phyloP scores from a whole-genome alignment of 768 basidiomycete genomes.

The Rhizopogon sp. region DNA sequence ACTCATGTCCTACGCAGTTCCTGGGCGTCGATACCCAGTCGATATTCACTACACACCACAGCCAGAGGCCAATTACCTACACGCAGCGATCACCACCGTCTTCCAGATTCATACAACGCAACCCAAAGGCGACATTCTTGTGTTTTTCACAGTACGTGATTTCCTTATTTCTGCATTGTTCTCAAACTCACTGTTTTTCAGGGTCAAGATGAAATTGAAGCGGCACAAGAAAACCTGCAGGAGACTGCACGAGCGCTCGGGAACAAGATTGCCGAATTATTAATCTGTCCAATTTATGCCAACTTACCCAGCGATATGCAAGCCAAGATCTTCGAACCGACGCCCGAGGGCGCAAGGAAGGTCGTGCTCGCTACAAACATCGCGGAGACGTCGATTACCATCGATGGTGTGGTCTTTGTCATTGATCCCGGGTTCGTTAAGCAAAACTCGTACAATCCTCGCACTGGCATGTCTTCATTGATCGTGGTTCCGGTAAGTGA shows the following conservation, averaged over 20 bases:
- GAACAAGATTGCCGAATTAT: constrained; percentile 91
- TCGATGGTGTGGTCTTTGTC: constrained; percentile 98
- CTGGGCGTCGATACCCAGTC: constrained; percentile 95
- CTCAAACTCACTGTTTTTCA: constrained; percentile 5
- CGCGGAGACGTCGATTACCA: constrained; percentile 99
- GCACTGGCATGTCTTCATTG: constrained; percentile 97
- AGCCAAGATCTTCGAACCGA: constrained; percentile 98
- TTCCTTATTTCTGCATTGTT: background rate
- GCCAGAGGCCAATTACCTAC: constrained; percentile 98
- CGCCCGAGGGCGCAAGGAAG: constrained; percentile 93
- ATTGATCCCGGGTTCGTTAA: constrained; percentile 99
- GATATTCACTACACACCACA: constrained; percentile 99
- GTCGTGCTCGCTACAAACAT: constrained; percentile 99
- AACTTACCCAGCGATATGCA: constrained; percentile 99
- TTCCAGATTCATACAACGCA: constrained; percentile 99
- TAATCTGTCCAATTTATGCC: constrained; percentile 97
- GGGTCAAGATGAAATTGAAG: constrained; percentile 99
- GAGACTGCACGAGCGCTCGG: constrained; percentile 94
- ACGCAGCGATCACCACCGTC: constrained; percentile 96
- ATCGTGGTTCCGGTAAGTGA: constrained; percentile 86
- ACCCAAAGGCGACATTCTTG: constrained; percentile 94
- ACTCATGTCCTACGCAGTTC: constrained; percentile 49
- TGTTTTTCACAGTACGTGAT: constrained; percentile 83
- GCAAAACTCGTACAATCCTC: constrained; percentile 97
- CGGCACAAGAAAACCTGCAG: constrained; percentile 91